A percentile compares a stretch with the other conserved stretches of the same genome.
Conservation (phyloP, 2,329 filamentous ascomycete species). For the Endoconidiophora laricicola region DNA sequence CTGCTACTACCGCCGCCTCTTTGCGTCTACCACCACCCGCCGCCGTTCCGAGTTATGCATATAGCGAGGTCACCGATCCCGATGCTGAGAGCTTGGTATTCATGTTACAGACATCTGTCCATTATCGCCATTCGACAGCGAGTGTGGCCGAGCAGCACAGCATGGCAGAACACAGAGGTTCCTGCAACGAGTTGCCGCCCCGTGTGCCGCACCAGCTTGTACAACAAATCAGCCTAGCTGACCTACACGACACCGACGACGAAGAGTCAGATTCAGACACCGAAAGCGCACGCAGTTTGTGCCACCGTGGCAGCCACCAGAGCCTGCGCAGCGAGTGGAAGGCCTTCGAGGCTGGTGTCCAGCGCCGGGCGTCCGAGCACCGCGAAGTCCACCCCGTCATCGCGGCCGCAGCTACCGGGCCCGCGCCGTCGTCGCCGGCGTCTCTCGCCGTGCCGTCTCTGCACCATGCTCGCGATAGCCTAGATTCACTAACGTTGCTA, state of each 20-base stretch:
- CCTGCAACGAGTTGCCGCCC: not conserved
- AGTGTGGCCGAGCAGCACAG: too few relatives aligned
- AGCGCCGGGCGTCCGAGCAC: not conserved
- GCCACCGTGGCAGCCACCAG: not conserved
- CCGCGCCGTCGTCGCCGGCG: not conserved
- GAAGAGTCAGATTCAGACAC: not conserved
- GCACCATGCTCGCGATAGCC: too few relatives aligned
- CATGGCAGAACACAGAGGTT: not conserved
- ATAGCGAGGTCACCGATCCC: slow-evolving; percentile 1
- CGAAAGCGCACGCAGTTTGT: too few relatives aligned
- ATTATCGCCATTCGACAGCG: slow-evolving; percentile 2
- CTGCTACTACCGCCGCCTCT: not conserved
- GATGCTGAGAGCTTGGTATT: slow-evolving; percentile 8
- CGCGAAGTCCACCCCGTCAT: not conserved
- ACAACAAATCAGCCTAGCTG: not conserved
- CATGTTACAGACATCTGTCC: not conserved
- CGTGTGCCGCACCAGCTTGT: not conserved
- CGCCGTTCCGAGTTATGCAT: not conserved
- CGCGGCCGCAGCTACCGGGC: not conserved
- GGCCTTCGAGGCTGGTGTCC: slow-evolving; percentile 5
- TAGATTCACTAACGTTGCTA: too few relatives aligned
- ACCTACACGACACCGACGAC: slow-evolving; percentile 1
- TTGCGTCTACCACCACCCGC: not conserved
- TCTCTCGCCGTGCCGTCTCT: not conserved
- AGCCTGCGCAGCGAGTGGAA: slow-evolving; percentile 7